Base-by-base conservation (phyloP, 805 yeast genomes). In the Metschnikowia drakensbergensis region DNA sequence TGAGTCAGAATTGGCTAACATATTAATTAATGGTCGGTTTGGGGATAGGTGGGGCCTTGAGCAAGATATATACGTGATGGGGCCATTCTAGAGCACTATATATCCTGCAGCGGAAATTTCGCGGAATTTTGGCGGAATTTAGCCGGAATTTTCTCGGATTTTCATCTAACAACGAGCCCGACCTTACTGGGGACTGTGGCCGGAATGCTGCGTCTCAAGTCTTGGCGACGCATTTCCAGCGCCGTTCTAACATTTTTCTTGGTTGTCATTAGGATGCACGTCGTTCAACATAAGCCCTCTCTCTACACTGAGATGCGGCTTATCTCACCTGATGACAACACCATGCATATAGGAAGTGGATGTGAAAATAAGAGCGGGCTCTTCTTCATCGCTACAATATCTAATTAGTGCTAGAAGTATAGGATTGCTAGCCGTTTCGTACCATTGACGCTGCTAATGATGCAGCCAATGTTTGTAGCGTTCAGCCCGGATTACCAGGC, bases 1-100 rank as follows among this genome's bases (percentile, higher is more conserved):
- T 8, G 54, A 50, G 25, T 42, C 51, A 6, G 54, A 48, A 22
- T 42, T 42, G 3, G 32, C 37, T 28, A 42, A 26, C 26, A 33
- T 42, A 4, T 8, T 37, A n/a, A n/a, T 27, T 10, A 27, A 13
- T 27, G n/a, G 7, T 37, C 17, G 6, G 3, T 13, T 23, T n/a
- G 32, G 6, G 41, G 6, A 28, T 6, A 4, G 7, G 41, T 37
- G 41, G 29, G 41, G n/a, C 7, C 1, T 37, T 8, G 5, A 13
- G 32, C n/a, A 13, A 27, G 32, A 8, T 37, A 37, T 37, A 37
- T 28, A 28, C 17, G 23, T 5, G 6, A 27, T 27, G 40, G 4
- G 40, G 40, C 40, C 17, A 6, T 10, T n/a, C n/a, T 10, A 23
- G n/a, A 6, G 41, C 41, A 37, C 31, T 22, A 8, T 23, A 30